Evolutionary conservation across 2,329 filamentous ascomycete species (phyloP), one percentile per base, ranked within the genome.

Genomic region (Neofusicoccum ribis): DNA sequence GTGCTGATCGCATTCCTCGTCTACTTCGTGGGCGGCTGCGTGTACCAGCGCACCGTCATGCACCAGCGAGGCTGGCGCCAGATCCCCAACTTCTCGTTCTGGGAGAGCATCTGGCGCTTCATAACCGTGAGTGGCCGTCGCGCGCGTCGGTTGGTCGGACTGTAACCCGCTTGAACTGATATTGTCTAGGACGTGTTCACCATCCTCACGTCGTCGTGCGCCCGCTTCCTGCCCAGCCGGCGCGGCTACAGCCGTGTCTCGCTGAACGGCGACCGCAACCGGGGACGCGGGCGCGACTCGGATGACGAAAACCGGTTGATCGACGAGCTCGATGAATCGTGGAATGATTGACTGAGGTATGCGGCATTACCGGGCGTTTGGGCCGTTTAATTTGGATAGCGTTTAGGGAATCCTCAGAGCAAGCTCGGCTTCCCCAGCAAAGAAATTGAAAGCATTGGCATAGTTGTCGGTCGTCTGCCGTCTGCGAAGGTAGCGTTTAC

Each of bases 61-160:
- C 92, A 99, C 76, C 93, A 96, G 71, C 86, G 95, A 68, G 95
- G 95, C 54, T 98, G 94, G 95, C 88, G 91, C 70, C 95, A 99
- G 78, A 82, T 97, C 70, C 95, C 95, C 62, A 98, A 99, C 80
- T 97, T 95, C 81, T 88, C 87, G 71, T 86, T 97, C 70, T 99
- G 95, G 95, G 89, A 92, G 36, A 90, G 92, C 63, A 91, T 97
- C 68, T 89, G 91, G 80, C 88, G 85, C 70, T 96, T 97, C 76
- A 80, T 97, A 72, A 90, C 86, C 83, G 94, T 95, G 86, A 82
- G 86, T 64, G 17, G 20, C 34, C 46, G 54, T 52, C 56, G 60
- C 37, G 61, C 61, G 39, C 41, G 61, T 64, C 61, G 49, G 50
- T 64, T 49, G 46, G 46, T 62, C 12, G 36, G 47, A 36, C 36